phyloP scores from a whole-genome alignment of 2,329 filamentous ascomycete species.

The Orbilia ellipsospora region DNA sequence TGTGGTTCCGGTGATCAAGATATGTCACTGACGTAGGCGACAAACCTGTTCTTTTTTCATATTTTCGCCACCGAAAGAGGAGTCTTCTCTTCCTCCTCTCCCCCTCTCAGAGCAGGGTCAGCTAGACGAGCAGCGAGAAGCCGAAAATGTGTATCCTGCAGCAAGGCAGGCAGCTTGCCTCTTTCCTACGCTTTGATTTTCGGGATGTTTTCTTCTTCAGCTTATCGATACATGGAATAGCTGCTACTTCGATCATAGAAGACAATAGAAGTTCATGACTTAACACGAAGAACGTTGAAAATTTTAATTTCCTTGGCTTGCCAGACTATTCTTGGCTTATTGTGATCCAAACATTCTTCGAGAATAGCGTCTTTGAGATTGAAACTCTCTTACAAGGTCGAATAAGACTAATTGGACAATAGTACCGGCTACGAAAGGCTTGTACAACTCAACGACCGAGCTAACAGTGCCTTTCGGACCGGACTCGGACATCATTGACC shows the following conservation, averaged over 20 bases:
- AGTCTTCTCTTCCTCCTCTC: too few relatives aligned
- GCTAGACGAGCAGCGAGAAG: slow-evolving; percentile 50
- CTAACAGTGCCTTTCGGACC: neutral
- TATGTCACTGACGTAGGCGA: slow-evolving; percentile 47
- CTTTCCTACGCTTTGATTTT: slow-evolving; percentile 22
- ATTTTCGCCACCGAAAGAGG: slow-evolving; percentile 21
- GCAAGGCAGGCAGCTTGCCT: slow-evolving; percentile 26
- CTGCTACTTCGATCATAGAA: slow-evolving; percentile 31
- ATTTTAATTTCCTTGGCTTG: neutral
- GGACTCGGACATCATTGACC: slow-evolving; percentile 7
- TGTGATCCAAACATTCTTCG: too few relatives aligned
- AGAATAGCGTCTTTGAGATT: slow-evolving; percentile 5
- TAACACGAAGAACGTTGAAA: slow-evolving; percentile 1
- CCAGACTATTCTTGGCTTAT: too few relatives aligned
- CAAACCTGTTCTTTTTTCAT: neutral
- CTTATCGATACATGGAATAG: slow-evolving; percentile 40
- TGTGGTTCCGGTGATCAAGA: slow-evolving; percentile 16
- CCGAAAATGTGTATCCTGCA: slow-evolving; percentile 6
- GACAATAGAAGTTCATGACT: slow-evolving; percentile 15
- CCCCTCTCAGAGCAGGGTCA: slow-evolving; percentile 6
- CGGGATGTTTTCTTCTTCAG: slow-evolving; percentile 25
- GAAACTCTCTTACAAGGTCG: too few relatives aligned
- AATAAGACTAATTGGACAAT: too few relatives aligned
- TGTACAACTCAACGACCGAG: slow-evolving; percentile 13
- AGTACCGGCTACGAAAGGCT: neutral